Conservation (phyloP, 139 green algal species). For the Ettlia oleoabundans region DNA sequence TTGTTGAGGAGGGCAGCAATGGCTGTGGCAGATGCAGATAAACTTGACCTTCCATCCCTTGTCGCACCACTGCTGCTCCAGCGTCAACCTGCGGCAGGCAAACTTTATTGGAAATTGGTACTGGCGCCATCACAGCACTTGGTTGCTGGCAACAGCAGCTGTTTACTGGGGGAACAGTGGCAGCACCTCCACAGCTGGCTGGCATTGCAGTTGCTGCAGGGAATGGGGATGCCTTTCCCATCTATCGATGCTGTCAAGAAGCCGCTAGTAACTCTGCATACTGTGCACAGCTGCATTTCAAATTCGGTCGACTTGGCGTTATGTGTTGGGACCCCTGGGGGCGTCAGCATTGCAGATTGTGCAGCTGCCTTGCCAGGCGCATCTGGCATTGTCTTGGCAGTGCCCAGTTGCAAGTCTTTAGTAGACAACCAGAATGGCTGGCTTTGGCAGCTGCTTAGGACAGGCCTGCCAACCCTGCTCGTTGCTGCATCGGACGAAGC, state of each 20-base stretch:
- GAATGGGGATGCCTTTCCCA: too few relatives aligned
- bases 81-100: neutral
- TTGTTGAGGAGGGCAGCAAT: too few relatives aligned
- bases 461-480: constrained; percentile 26
- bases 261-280: too few relatives aligned
- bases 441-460: too few relatives aligned
- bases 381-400: neutral
- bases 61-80: constrained; percentile 7
- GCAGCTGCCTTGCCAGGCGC: constrained; percentile 1
- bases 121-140: neutral
- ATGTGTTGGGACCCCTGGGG: neutral
- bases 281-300: too few relatives aligned
- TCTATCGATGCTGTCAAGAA: too few relatives aligned
- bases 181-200: constrained; percentile 29
- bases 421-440: too few relatives aligned
- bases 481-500: constrained; percentile 5
- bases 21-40: too few relatives aligned
- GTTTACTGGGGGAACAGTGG: neutral
- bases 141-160: neutral
- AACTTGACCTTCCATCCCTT: neutral
- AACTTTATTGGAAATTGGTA: constrained; percentile 40
- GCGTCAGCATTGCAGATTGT: neutral
- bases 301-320: too few relatives aligned
- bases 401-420: too few relatives aligned
- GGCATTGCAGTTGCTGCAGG: constrained; percentile 30